Evolutionary conservation across 306 rosid species (phyloP), one percentile per base, ranked within the genome.

Genomic region (Mucuna pruriens): DNA sequence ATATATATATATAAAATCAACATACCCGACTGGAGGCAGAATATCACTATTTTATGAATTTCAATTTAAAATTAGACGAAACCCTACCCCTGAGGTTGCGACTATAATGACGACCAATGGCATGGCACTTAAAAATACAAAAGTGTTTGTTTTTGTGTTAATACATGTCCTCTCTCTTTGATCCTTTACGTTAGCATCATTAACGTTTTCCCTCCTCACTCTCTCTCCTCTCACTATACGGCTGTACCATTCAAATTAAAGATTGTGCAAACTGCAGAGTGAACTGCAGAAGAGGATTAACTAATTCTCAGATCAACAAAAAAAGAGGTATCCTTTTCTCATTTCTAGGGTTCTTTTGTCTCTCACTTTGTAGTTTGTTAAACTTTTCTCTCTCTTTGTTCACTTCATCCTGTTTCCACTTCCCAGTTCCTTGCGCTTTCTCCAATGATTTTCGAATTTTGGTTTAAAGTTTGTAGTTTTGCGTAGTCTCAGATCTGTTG

Each of bases 201-300:
- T 69, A 85, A 77, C 71, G 80, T 83, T 73, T 89, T 85, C 90
- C 94, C 89, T 89, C 93, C 87, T 78, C 78, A 36, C 81, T 76
- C 58, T 51, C 81, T 3, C 44, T 63, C 46, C 25, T 64, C 70
- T 34, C 31, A 29, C 16, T 60, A 0, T 20, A 6, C 26, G n/a
- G 23, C 55, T 5, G 29, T 15, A 38, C 62, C 82, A 5, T 69
- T 80, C 20, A 16, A 80, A 76, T 80, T 70, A 4, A 11, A 19
- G 55, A 60, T 70, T 23, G 48, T 46, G 26, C 23, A 9, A 57
- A 68, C 73, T 67, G 57, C 76, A 20, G 8, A 42, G 23, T n/a
- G 26, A 76, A 22, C 52, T 22, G 69, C 61, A 42, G 5, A 4
- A 38, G 46, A 15, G 6, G 38, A 33, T 0, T 10, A 39, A 51